These are phyloP conservation scores for Syncephalastrum sp. DNA, from an alignment of 371 early-diverging fungal genomes.

Conservation along the genomic window DNA sequence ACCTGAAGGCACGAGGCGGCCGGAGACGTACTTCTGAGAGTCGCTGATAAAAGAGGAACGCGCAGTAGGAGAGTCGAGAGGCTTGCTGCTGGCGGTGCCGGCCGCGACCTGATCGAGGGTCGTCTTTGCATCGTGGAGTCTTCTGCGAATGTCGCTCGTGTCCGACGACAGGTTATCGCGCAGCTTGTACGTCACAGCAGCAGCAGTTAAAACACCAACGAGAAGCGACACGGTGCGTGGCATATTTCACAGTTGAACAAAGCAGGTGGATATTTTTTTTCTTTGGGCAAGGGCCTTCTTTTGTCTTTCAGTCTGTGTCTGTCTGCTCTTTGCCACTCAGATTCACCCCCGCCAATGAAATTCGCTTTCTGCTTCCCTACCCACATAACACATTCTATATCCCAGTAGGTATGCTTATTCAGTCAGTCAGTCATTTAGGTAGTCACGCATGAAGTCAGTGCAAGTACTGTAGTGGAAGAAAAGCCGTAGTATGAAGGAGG, in stretches of 20 bases:
- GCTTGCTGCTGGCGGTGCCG: slow-evolving; percentile 15
- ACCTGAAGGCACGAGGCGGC: slow-evolving; percentile 23
- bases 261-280: slow-evolving; percentile 4
- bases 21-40: slow-evolving; percentile 17
- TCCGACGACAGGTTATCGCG: slow-evolving; percentile 20
- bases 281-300: slow-evolving; percentile 1
- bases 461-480: too few relatives aligned
- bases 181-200: slow-evolving; percentile 33
- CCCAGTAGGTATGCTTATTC: too few relatives aligned
- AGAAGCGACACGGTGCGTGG: slow-evolving; percentile 30
- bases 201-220: slow-evolving; percentile 32
- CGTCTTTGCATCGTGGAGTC: slow-evolving; percentile 18
- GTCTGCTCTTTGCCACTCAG: too few relatives aligned
- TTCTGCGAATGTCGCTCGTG: slow-evolving; percentile 17
- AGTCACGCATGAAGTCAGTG: too few relatives aligned
- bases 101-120: slow-evolving; percentile 24
- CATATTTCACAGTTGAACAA: slow-evolving; percentile 23
- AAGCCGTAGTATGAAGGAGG: too few relatives aligned
- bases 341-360: too few relatives aligned
- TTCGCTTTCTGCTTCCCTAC: too few relatives aligned
- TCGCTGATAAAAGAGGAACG: slow-evolving; percentile 16
- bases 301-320: too few relatives aligned
- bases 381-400: too few relatives aligned
- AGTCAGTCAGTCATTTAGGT: too few relatives aligned
- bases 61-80: neutral